Evolutionary conservation across 768 basidiomycete species (phyloP).

Genomic region (Tulasnella sp.): DNA sequence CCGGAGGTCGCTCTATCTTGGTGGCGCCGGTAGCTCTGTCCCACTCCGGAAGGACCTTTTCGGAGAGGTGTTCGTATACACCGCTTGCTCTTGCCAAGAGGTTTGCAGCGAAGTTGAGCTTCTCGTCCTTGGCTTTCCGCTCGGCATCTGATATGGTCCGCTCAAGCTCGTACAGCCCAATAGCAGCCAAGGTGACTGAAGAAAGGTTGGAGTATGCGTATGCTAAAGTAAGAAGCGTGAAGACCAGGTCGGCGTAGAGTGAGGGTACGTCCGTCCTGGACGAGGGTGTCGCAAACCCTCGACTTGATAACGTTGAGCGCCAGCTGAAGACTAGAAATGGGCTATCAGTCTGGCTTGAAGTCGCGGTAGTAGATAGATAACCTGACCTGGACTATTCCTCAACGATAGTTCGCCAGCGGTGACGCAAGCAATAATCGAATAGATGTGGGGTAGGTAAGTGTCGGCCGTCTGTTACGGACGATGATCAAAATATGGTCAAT

Average conservation of each 20-base stretch:
- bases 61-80: conserved; percentile 59
- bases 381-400: conserved; percentile 56
- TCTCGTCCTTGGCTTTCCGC: conserved; percentile 73
- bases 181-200: conserved; percentile 49
- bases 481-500: not conserved
- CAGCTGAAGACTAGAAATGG: conserved; percentile 68
- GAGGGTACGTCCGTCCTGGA: conserved; percentile 54
- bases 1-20: conserved; percentile 49
- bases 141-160: conserved; percentile 60
- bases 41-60: conserved; percentile 58
- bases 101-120: conserved; percentile 69
- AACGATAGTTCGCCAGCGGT: conserved; percentile 59
- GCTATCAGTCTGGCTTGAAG: not conserved
- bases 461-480: conserved; percentile 50
- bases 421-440: conserved; percentile 58
- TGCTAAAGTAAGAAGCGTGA: conserved; percentile 70
- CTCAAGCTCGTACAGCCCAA: conserved; percentile 74
- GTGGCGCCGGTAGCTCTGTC: conserved; percentile 28
- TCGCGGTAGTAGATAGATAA: not conserved
- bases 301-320: conserved; percentile 74
- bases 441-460: conserved; percentile 78
- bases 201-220: conserved; percentile 81
- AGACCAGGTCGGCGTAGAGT: conserved; percentile 70
- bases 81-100: conserved; percentile 77
- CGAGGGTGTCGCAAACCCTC: conserved; percentile 46